Evolutionary conservation across 208 protist species (phyloP), one percentile per base, ranked within the genome.

Genomic region (Leishmania tropica): DNA sequence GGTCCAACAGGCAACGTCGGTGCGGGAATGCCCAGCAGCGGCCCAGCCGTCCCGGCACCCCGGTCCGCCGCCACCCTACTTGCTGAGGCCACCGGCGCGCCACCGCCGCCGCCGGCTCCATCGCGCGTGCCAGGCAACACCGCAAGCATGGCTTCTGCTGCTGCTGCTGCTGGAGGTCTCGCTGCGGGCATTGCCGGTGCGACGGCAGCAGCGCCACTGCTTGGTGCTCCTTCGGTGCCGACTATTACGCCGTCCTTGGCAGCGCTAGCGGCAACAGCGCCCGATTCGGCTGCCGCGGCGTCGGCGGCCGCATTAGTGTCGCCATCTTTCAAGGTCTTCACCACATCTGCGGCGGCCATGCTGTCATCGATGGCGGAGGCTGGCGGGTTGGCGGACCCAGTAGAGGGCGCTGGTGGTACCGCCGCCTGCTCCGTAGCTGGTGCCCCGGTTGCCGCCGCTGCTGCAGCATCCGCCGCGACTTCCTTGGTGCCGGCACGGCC

Each of bases 21-120:
- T 11, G 70, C 11, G 53, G 73, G 73, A 28, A 56, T 76, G 24
- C 42, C 45, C 10, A 77, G 48, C 74, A 77, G 58, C 47, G 82
- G 82, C 5, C 82, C 78, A 10, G 82, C 74, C 5, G 82, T 85
- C 5, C 82, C 82, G 4, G 78, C 82, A 17, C 82, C 82, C n/a
- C 77, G 82, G 3, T 85, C 82, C 11, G 70, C 82, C 10, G 82
- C 82, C 15, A 70, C 82, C 17, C 31, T 85, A 11, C 73, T 81
- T 15, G 82, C 82, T 19, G 82, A 85, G 58, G 78, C 54, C 45
- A 85, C 74, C 4, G 78, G 78, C 28, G 83, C 83, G 13, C 83
- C 74, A 15, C 83, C 64, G 5, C 83, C 78, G 19, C 83, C 81
- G 24, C 81, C 81, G 28, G 80, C 80, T 2, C 80, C 75, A 42